Percentiles rank a stretch among this genome's conserved stretches.
phyloP scores from a whole-genome alignment of 257 asterid genomes.

The Marsdenia floribunda region DNA sequence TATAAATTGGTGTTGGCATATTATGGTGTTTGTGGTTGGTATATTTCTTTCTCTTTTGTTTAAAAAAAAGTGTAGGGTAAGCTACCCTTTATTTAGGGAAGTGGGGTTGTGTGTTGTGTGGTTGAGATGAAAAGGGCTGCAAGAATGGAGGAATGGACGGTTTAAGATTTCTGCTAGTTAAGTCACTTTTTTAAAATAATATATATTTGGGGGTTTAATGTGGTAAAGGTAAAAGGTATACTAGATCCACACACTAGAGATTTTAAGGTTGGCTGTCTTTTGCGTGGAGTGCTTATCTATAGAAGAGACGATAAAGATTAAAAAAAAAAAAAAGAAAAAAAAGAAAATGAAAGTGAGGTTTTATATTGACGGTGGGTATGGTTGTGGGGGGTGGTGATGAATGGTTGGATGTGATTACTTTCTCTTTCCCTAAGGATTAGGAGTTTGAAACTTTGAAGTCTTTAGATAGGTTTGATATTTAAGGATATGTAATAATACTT shows the following conservation, averaged over 20 bases:
- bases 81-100: no score
- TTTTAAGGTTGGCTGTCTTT: not conserved
- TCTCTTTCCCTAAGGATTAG: no score
- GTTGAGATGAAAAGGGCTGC: constrained; percentile 4
- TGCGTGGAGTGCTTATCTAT: constrained; percentile 1
- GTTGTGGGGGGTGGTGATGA: not conserved
- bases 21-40: not conserved
- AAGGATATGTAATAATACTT: no score
- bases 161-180: not conserved
- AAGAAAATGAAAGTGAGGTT: not conserved
- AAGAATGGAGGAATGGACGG: not conserved
- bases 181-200: no score
- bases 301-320: not conserved
- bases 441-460: no score
- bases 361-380: not conserved
- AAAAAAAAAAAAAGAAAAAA: no score
- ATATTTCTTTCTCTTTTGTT: not conserved
- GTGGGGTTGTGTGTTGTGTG: not conserved
- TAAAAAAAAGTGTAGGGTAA: not conserved
- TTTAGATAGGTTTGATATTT: no score
- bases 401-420: no score
- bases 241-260: not conserved
- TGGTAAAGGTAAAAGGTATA: no score
- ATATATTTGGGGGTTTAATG: no score
- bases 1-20: not conserved